Base-by-base conservation (phyloP, 139 green algal genomes). In the Spirogloea muscicola region DNA sequence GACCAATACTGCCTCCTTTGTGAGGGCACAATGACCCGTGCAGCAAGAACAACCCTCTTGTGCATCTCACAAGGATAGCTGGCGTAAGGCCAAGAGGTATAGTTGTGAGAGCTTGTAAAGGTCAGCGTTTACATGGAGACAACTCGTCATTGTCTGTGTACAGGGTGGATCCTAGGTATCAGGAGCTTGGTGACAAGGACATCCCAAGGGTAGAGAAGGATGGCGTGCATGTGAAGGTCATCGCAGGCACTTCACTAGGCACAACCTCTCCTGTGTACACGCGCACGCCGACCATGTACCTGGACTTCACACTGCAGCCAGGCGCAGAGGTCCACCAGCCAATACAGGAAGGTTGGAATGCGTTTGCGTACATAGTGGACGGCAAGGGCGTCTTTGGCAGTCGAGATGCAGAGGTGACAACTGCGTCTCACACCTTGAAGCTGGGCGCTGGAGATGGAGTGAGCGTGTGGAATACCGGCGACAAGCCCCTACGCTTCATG, bases 221-320 rank as follows among this genome's bases (percentile, higher is more conserved):
- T 10, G 74, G 76, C 34, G 58, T 80, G 42, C 48, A 37, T 1
- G 81, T 86, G 34, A 25, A 29, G 13, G 80, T 86, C 16, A 72
- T 86, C 29, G 78, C 81, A 33, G 81, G 81, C 18, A 55, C 31
- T 25, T 79, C 68, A 37, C 49, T 76, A 1, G 80, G 68, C 43
- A 58, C 52, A 31, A 62, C 44, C 21, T 78, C 74, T 6, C 74
- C 78, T 29, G 62, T 84, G 39, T 79, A 70, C 68, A 84, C 78
- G 43, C 67, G 59, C 42, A 78, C 68, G 42, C 67, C 75, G 33
- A 82, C 58, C 33, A 80, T 80, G 68, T 82, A 74, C 58, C 75
- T 82, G 25, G 72, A 75, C 34, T 82, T 82, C 68, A 81, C 37
- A 13, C 27, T 82, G 29, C 34, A 80, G 27, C 68, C 68, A 4